Evolutionary conservation across 768 basidiomycete genomes (phyloP), one percentile per base, ranked within the genome.

Genomic region (Phallus indusiatus): DNA sequence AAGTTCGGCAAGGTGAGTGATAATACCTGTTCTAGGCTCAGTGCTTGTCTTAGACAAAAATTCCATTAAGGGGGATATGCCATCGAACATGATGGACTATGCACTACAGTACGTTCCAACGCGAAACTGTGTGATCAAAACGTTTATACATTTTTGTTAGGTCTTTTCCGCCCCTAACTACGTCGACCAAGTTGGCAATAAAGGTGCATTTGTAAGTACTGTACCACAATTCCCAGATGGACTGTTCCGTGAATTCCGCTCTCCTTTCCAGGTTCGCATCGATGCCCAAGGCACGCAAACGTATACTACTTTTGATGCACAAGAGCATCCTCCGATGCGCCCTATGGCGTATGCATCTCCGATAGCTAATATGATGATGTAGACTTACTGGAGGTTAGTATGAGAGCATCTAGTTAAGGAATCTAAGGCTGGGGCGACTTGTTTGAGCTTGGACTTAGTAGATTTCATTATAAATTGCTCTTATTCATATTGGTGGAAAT

Each of bases 101-200:
- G 95, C 71, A 94, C 90, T 33, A 98, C 96, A 12, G 93, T 86
- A 70, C 64, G 78, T 65, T 42, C 35, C 18, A n/a, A 56, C 54
- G 28, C 8, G 59, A 9, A 54, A 18, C 2, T 67, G 67, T 59
- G 59, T 61, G 54, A 37, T 51, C 20, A 22, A 48, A 52, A 64
- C n/a, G 46, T 12, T 37, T 33, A 34, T 20, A 48, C 47, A 55
- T 61, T 59, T 35, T 42, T 34, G n/a, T 61, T 62, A 90, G 88
- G 88, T 92, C 7, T 94, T 94, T 70, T 93, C 90, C 49, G 94
- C 95, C 42, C 95, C 95, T 3, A 97, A 98, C 70, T 94, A 94
- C 65, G 88, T 92, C 24, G 93, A 95, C 72, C 89, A 93, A 67
- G 84, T 80, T 2, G 88, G 90, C 6, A 95, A 95, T 73, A 93